These are phyloP conservation scores for Heritiera fomes DNA, from an alignment of 345 rosid species.

Conservation along the genomic window DNA sequence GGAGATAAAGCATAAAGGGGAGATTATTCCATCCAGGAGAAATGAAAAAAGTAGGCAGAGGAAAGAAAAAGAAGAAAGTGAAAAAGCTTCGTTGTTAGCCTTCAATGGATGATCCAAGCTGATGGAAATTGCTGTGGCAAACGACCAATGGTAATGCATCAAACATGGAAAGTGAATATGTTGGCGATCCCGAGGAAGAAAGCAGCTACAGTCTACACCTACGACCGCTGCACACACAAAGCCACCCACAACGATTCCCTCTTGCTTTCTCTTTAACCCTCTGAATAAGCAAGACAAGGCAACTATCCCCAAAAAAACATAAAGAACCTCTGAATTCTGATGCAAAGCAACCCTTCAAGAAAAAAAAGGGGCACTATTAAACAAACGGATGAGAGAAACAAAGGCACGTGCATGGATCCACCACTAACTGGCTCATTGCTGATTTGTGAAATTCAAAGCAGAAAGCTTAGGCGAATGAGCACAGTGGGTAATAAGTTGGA, in stretches of 20 bases:
- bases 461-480: neutral
- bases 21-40: neutral
- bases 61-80: constrained; percentile 14
- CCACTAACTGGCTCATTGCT: neutral
- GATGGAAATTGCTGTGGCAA: neutral
- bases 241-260: neutral
- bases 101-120: neutral
- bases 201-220: neutral
- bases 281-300: neutral
- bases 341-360: neutral
- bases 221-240: neutral
- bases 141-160: constrained; percentile 13
- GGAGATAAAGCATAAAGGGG: constrained; percentile 30
- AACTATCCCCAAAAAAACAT: neutral
- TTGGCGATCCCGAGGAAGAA: constrained; percentile 43
- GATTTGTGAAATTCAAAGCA: neutral
- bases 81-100: constrained; percentile 14
- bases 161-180: constrained; percentile 31
- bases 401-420: neutral
- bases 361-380: neutral
- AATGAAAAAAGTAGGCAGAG: too few relatives aligned
- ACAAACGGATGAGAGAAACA: neutral
- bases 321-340: neutral
- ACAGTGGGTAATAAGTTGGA: neutral
- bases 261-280: neutral